Base-by-base conservation (phyloP, 306 rosid species). In the Dicorynia guianensis region DNA sequence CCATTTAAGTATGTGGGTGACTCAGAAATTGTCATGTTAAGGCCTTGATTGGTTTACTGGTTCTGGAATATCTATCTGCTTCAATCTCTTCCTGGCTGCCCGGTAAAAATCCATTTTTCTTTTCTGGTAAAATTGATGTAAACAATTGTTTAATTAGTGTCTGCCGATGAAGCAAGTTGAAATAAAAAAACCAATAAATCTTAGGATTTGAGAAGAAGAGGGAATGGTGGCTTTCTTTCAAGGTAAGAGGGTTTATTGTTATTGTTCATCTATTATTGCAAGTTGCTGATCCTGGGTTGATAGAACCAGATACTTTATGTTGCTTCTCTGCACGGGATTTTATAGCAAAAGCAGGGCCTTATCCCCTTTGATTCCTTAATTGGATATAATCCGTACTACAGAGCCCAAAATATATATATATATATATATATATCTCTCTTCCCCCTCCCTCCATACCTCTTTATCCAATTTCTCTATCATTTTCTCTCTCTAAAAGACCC, bases 231-330 rank as follows among this genome's bases (percentile, higher is more conserved):
- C 87, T 90, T 77, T 78, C 86, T 66, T 75, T 72, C 44, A 54
- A 70, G 83, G 72, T 72, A 69, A 60, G 78, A 54, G 75, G 59
- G 50, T 34, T 43, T 54, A 44, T 44, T 76, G 33, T 17, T 76
- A 76, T 87, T 71, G 67, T 76, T 73, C 39, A 69, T 57, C 30
- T 25, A 42, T 42, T 79, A 69, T 77, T 74, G 30, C 80, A 53
- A 68, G 76, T 54, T 72, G 74, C 20, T 70, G 48, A 77, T 64
- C 62, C 71, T 70, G 47, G 61, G 56, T 12, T 25, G 63, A 63
- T 62, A 67, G 77, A 76, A 53, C 84, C 96, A 87, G 95, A 94
- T 92, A 95, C 74, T 91, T 87, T 90, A 71, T 95, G 98, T 87
- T 92, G 96, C 89, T 81, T 83, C 83, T 46, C 81, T 82, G 52